phyloP scores from a whole-genome alignment of 1,284 basidiomycete species.

The Chondrostereum purpureum region DNA sequence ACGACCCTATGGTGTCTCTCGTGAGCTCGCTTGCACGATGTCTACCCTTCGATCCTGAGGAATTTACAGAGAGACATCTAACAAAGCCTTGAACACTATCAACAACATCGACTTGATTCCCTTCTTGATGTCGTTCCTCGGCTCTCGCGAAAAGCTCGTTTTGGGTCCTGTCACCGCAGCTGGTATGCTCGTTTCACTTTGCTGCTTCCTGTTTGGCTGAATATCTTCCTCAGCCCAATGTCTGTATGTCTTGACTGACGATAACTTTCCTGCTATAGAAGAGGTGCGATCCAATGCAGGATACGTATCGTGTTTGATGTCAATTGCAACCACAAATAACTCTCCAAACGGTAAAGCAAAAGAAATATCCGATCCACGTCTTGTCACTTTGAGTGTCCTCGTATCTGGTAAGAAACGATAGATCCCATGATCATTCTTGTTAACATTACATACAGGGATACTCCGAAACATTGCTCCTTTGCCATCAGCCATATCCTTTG shows the following conservation, averaged over 20 bases:
- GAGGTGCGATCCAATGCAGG: slow-evolving; percentile 56
- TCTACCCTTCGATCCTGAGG: slow-evolving; percentile 9
- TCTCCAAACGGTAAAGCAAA: slow-evolving; percentile 31
- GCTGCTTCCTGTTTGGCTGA: slow-evolving; percentile 5
- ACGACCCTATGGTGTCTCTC: slow-evolving; percentile 90
- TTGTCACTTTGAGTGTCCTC: slow-evolving; percentile 59
- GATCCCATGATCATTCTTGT: background rate
- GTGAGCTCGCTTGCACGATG: slow-evolving; percentile 41
- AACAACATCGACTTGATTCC: slow-evolving; percentile 72
- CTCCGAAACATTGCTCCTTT: slow-evolving; percentile 71
- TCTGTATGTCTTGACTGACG: slow-evolving; percentile 85
- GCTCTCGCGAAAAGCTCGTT: slow-evolving; percentile 60
- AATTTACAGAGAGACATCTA: slow-evolving; percentile 74
- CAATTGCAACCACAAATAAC: slow-evolving; percentile 45
- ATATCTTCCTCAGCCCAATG: slow-evolving; percentile 64
- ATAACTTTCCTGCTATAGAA: slow-evolving; percentile 66
- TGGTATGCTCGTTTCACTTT: slow-evolving; percentile 37
- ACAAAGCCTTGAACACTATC: slow-evolving; percentile 83
- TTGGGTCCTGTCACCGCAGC: slow-evolving; percentile 70
- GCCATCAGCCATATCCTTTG: slow-evolving; percentile 50
- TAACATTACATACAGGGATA: slow-evolving; percentile 43
- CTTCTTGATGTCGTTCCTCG: slow-evolving; percentile 81
- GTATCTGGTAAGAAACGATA: slow-evolving; percentile 48
- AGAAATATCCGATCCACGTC: slow-evolving; percentile 40
- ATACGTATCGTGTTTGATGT: slow-evolving; percentile 67